phyloP scores from a whole-genome alignment of 192 early-diverging fungal genomes.

The Entomortierella chlamydospora region DNA sequence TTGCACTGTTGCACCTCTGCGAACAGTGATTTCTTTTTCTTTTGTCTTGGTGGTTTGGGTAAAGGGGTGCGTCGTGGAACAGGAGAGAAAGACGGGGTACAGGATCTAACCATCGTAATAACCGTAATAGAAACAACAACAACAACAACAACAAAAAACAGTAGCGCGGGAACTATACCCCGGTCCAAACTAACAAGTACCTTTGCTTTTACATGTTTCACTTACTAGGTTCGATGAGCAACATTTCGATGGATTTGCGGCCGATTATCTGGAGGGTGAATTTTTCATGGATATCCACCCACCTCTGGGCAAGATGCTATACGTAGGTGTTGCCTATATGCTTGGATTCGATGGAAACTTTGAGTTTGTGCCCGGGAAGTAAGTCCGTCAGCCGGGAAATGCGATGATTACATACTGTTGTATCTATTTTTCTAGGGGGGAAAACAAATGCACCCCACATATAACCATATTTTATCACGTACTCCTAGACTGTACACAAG shows the following conservation, averaged over 20 bases:
- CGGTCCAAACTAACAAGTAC: slow-evolving; percentile 1
- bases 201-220: no score
- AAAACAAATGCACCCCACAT: no score
- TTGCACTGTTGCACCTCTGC: no score
- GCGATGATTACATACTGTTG: no score
- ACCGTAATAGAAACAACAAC: no score
- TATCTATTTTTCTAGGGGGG: no score
- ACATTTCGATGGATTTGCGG: slow-evolving; percentile 92
- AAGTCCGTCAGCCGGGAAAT: slow-evolving; percentile 30
- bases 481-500: slow-evolving; percentile 66
- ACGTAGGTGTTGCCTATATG: slow-evolving; percentile 71
- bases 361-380: slow-evolving; percentile 87
- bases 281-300: slow-evolving; percentile 98
- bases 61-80: background rate
- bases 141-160: no score
- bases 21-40: background rate
- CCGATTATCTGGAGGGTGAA: slow-evolving; percentile 84
- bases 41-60: background rate
- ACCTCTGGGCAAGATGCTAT: slow-evolving; percentile 87
- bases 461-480: no score
- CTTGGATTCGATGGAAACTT: slow-evolving; percentile 87
- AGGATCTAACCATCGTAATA: no score
- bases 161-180: slow-evolving; percentile 13
- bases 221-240: slow-evolving; percentile 90
- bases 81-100: background rate